Conservation (phyloP, 2,329 filamentous ascomycete species). For the Lasiodiplodia citricola region DNA sequence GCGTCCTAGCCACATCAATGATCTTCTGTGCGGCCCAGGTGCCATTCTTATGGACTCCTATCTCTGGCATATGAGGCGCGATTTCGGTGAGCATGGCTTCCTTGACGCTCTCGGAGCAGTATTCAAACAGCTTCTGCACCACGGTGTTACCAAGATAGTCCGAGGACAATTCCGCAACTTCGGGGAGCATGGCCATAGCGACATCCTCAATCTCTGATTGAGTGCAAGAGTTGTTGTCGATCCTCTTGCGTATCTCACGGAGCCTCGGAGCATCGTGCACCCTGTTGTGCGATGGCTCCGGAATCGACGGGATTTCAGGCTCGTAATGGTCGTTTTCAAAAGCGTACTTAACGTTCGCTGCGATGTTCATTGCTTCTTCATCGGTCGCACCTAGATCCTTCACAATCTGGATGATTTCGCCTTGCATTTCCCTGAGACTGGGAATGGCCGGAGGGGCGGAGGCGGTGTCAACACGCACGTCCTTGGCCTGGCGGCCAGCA, state of each 20-base stretch:
- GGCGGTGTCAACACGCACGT: slow-evolving; percentile 51
- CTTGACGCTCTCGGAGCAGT: slow-evolving; percentile 87
- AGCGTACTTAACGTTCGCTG: slow-evolving; percentile 73
- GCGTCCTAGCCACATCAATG: slow-evolving; percentile 91
- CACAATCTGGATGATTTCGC: slow-evolving; percentile 84
- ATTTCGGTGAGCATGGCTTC: slow-evolving; percentile 91
- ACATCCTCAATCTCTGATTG: slow-evolving; percentile 89
- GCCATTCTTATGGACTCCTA: slow-evolving; percentile 98
- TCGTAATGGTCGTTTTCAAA: slow-evolving; percentile 75
- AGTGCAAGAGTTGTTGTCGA: slow-evolving; percentile 90
- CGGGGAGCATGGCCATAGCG: slow-evolving; percentile 91
- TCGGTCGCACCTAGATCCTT: slow-evolving; percentile 84
- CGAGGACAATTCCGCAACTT: slow-evolving; percentile 91
- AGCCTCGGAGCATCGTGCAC: slow-evolving; percentile 94
- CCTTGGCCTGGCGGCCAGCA: slow-evolving; percentile 41
- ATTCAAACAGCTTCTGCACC: slow-evolving; percentile 98
- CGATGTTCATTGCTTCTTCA: slow-evolving; percentile 76
- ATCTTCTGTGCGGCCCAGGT: slow-evolving; percentile 99
- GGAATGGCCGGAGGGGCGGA: slow-evolving; percentile 69
- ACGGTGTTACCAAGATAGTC: slow-evolving; percentile 99
- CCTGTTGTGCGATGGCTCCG: slow-evolving; percentile 85
- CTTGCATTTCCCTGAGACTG: slow-evolving; percentile 76
- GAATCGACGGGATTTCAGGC: slow-evolving; percentile 85
- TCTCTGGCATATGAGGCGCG: slow-evolving; percentile 89
- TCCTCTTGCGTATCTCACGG: slow-evolving; percentile 94